Percentiles rank a stretch among this genome's conserved stretches.
phyloP scores from a whole-genome alignment of 2,329 filamentous ascomycete species.

The Chaetomium globosum region DNA sequence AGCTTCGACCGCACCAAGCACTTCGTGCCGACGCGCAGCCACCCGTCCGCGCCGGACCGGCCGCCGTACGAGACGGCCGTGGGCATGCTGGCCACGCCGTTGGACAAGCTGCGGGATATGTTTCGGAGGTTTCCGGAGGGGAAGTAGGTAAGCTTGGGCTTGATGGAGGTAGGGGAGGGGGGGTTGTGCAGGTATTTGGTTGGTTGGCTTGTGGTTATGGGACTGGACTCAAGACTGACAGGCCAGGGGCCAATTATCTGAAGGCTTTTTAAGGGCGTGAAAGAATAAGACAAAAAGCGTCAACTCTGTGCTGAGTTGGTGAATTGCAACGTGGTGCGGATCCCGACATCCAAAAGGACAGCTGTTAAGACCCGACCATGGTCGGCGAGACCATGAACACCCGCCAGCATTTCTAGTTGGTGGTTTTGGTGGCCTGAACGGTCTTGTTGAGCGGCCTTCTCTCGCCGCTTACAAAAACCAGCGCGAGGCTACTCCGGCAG shows the following conservation, averaged over 20 bases:
- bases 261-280: not conserved
- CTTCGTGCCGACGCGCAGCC: constrained; percentile 56
- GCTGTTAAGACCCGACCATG: not conserved
- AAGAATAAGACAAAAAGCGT: not conserved
- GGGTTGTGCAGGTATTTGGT: not conserved
- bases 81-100: constrained; percentile 57
- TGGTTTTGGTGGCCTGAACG: not conserved
- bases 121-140: constrained; percentile 49
- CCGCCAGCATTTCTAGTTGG: too few species aligned
- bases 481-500: not conserved
- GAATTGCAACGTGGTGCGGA: not conserved
- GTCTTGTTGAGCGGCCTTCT: not conserved
- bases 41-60: constrained; percentile 52
- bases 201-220: not conserved
- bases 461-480: not conserved
- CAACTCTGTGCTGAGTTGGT: not conserved
- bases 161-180: not conserved
- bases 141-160: not conserved
- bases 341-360: not conserved
- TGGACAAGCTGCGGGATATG: constrained; percentile 59
- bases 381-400: not conserved
- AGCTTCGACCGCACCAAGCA: constrained; percentile 55
- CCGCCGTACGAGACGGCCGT: constrained; percentile 60
- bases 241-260: not conserved
- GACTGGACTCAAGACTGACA: not conserved